Percentiles rank a stretch among this genome's conserved stretches.
Conservation (phyloP, 2,329 filamentous ascomycete genomes). For the Celoporthe dispersa region DNA sequence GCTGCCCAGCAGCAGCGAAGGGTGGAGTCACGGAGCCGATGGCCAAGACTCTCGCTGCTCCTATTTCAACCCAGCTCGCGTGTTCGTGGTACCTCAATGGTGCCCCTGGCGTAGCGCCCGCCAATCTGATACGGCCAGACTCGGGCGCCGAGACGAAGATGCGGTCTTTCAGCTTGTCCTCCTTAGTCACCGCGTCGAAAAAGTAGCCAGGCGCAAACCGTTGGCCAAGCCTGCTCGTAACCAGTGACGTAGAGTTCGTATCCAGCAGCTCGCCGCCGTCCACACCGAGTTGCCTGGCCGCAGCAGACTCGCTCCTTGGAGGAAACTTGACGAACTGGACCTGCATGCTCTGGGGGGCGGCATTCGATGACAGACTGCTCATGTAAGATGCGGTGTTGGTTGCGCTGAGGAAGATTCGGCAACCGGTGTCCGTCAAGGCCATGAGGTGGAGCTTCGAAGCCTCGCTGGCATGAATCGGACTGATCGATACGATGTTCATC, state of each 20-base stretch:
- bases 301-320: conserved; percentile 49
- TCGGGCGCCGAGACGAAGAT: conserved; percentile 90
- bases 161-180: conserved; percentile 58
- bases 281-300: conserved; percentile 39
- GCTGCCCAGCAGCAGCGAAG: conserved; percentile 69
- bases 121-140: conserved; percentile 77
- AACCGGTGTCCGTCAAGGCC: conserved; percentile 88
- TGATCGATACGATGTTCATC: conserved; percentile 81
- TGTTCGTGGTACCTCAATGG: conserved; percentile 73
- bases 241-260: conserved; percentile 53
- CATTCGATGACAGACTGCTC: conserved; percentile 61
- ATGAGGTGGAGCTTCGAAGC: conserved; percentile 85
- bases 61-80: conserved; percentile 77
- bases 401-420: conserved; percentile 88
- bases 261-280: conserved; percentile 49
- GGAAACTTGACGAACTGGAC: conserved; percentile 97
- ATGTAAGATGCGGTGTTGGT: conserved; percentile 76
- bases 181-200: conserved; percentile 75
- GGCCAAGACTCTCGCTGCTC: conserved; percentile 68
- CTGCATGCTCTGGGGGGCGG: conserved; percentile 91
- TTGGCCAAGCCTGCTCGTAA: conserved; percentile 55
- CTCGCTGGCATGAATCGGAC: conserved; percentile 78
- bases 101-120: conserved; percentile 50
- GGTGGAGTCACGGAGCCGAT: conserved; percentile 76
- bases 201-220: conserved; percentile 89